Base-by-base conservation (phyloP, 2,329 filamentous ascomycete species). In the Cladobotryum mycophilum region DNA sequence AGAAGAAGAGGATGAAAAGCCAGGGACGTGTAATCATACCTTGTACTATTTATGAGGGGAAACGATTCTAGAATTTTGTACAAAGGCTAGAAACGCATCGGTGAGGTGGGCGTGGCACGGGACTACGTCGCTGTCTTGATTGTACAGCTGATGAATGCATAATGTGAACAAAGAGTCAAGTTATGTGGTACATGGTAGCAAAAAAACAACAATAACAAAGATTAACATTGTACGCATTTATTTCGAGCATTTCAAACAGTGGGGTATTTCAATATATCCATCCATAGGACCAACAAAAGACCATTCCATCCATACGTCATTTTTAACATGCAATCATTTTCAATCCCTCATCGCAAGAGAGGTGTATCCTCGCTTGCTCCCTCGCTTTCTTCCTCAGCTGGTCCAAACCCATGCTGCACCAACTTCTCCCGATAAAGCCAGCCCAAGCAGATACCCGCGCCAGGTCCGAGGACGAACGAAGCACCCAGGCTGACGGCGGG, bases 391-490 rank as follows among this genome's bases (percentile, higher is more conserved):
- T 47, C 54, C 20, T 45, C 46, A 13, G 49, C 15, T 54, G 48
- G 50, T 22, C 46, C 54, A 46, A 58, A 49, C 5, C 56, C 55
- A 18, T 62, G 47, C 35, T 62, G 59, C 18, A 71, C 62, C 53
- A 67, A 60, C 47, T 59, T 61, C 53, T 73, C 70, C 14, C 70
- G 61, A 45, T 70, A 67, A 25, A 72, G 54, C 70, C 70, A 73
- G 1, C 64, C 67, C 13, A 67, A 55, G 34, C 67, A 70, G 7
- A 65, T 60, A 11, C 69, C 70, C 0, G 68, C 66, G 4, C 70
- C 70, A 0, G 70, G 69, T 0, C 70, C 70, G 30, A 70, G 56
- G 3, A 70, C 37, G 15, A 66, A 48, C 3, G 62, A 60, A 3
- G 61, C 56, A 14, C 52, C 61, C 7, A 64, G 44, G 47, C 65